Base-by-base conservation (phyloP, 768 basidiomycete species). In the Pisolithus tinctorius region DNA sequence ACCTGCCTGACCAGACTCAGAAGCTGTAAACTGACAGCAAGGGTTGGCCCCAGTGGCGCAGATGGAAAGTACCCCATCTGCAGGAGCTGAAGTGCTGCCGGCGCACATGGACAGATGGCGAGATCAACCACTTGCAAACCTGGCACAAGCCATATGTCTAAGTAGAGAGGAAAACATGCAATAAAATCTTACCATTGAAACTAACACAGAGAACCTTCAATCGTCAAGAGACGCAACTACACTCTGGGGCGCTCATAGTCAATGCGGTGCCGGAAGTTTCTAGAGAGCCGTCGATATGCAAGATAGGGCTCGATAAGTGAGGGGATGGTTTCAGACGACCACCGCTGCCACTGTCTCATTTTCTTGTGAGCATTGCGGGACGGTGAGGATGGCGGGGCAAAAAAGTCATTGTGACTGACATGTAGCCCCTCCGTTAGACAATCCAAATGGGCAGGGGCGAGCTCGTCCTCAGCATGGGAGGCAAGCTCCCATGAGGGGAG, bases 11-110 rank as follows among this genome's bases (percentile, higher is more conserved):
- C 62, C 1, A 70, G 69, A 31, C 64, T 58, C 11, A 71, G 49
- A 27, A 70, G 55, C 30, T 51, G 53, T n/a, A 71, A 25, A 46
- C 69, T 64, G 0, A 72, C 60, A 7, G 66, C 70, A 3, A 72
- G 52, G 13, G 62, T 60, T 4, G 69, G 70, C 0, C 41, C 48
- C 4, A 60, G 16, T 0, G 69, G 69, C 4, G 66, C 54, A 36
- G 58, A 64, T 13, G 68, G 60, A 45, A 70, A 68, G 17, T 60
- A 52, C 1, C 61, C 64, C 2, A n/a, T 29, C 37, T 44, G 25
- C 2, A 70, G 44, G 6, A 69, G 62, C 44, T 70, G 65, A 9
- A 27, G 23, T 3, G 60, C 49, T 2, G 57, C 58, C 43, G 52
- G 50, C 1, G 4, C 31, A 45, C 52, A 53, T 10, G 31, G 39